Base-by-base conservation (phyloP, 495 filamentous ascomycete genomes). In the Penicillium canescens region DNA sequence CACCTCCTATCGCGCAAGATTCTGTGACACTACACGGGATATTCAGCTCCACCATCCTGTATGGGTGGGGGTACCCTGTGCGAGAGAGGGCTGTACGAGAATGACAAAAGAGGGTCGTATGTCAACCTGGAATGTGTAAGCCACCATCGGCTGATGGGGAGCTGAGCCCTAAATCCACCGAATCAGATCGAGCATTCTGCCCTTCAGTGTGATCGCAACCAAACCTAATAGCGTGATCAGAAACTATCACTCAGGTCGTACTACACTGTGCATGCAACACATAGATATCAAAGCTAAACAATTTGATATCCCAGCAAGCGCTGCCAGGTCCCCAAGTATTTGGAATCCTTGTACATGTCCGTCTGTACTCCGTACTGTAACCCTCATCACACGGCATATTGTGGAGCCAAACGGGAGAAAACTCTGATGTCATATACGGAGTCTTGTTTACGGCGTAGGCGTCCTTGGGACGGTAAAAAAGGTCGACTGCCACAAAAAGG, bases 341-440 rank as follows among this genome's bases (percentile, higher is more conserved):
- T 40, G 43, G 42, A 24, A 46, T 46, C 16, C 33, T 53, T 53
- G 20, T 46, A 39, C 18, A 38, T 46, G 28, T 24, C 28, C 24
- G 11, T 14, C 14, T 23, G 10, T 11, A 37, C 18, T n/a, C 13
- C 12, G 16, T 38, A 20, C 42, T 12, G 44, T 46, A 44, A 8
- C 23, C 23, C 28, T 5, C 24, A 8, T 10, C 24, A 33, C 33
- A 45, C 42, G 24, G 50, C 42, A 31, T 31, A 52, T 41, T 39
- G 40, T 45, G 50, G 50, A 45, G 44, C 34, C 33, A 38, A 14
- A 42, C 18, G 40, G 31, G n/a, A 39, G 42, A 35, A 46, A 53
- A 23, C 14, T 39, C n/a, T 40, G 50, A 52, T 45, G 36, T 53
- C 41, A 53, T 21, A 41, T 12, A 20, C 14, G 14, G 14, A 18